Conservation (phyloP, 1,284 basidiomycete species). For the Lentinus polychrous region DNA sequence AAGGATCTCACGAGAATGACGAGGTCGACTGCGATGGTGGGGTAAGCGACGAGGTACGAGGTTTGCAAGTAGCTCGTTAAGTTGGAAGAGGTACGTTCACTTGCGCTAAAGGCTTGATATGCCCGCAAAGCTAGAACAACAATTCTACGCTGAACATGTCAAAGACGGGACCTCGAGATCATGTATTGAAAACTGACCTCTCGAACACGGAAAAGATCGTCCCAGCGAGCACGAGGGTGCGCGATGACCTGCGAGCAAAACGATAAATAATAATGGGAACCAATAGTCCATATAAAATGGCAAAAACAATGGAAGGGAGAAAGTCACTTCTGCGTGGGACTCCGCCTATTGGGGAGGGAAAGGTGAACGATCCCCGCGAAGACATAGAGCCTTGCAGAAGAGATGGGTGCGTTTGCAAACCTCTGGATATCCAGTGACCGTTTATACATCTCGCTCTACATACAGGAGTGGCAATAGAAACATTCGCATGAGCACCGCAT, state of each 20-base stretch:
- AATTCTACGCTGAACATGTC: slow-evolving; percentile 9
- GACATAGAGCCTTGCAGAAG: slow-evolving; percentile 3
- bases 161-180: not conserved
- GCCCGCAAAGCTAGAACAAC: slow-evolving; percentile 26
- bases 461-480: no score
- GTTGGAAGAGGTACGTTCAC: slow-evolving; percentile 13
- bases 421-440: no score
- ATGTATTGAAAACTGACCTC: slow-evolving; percentile 11
- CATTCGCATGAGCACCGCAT: no score
- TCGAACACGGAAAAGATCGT: slow-evolving; percentile 11
- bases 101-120: slow-evolving; percentile 18
- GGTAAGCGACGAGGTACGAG: slow-evolving; percentile 23
- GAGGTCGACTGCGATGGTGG: slow-evolving; percentile 22
- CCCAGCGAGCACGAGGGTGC: slow-evolving; percentile 12
- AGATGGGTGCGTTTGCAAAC: no score
- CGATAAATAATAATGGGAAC: slow-evolving; percentile 13
- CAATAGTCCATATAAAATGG: slow-evolving; percentile 13
- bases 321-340: slow-evolving; percentile 11
- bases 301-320: slow-evolving; percentile 12
- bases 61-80: slow-evolving; percentile 27
- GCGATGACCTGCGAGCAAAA: slow-evolving; percentile 7
- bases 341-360: slow-evolving; percentile 14
- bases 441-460: no score
- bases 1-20: slow-evolving; percentile 21
- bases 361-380: slow-evolving; percentile 4